Conservation (phyloP, 2,329 filamentous ascomycete species). For the Microsporum canis region DNA sequence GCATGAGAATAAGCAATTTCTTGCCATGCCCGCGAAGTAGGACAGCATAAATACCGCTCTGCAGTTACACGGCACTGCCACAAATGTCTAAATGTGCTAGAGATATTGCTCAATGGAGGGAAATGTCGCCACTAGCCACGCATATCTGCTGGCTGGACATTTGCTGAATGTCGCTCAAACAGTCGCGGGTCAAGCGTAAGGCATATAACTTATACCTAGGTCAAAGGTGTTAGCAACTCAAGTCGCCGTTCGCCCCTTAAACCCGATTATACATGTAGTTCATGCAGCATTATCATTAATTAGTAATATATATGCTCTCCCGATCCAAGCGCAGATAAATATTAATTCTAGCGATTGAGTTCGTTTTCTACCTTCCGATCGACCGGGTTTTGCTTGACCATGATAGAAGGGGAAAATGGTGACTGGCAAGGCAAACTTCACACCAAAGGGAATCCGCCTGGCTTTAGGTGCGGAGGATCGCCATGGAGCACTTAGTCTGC, state of each 20-base stretch:
- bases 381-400: not conserved
- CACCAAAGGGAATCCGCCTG: not conserved
- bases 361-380: not conserved
- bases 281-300: not conserved
- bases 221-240: not conserved
- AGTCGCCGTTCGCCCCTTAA: not conserved
- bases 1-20: not conserved
- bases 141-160: not conserved
- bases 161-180: not conserved
- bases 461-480: not conserved
- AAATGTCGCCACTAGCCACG: not conserved
- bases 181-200: not conserved
- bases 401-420: not conserved
- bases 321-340: not conserved
- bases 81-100: not conserved
- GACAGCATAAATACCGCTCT: not conserved
- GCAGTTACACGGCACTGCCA: not conserved
- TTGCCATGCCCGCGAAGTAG: not conserved
- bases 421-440: not conserved
- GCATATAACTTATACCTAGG: not conserved
- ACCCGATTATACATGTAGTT: not conserved
- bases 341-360: too few species aligned
- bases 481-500: not conserved
- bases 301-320: not conserved
- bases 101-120: not conserved